A percentile compares a stretch with the other conserved stretches of the same genome.
These are phyloP conservation scores for Wickerhamiella azyma DNA, from an alignment of 805 yeast genomes.

Conservation along the genomic window DNA sequence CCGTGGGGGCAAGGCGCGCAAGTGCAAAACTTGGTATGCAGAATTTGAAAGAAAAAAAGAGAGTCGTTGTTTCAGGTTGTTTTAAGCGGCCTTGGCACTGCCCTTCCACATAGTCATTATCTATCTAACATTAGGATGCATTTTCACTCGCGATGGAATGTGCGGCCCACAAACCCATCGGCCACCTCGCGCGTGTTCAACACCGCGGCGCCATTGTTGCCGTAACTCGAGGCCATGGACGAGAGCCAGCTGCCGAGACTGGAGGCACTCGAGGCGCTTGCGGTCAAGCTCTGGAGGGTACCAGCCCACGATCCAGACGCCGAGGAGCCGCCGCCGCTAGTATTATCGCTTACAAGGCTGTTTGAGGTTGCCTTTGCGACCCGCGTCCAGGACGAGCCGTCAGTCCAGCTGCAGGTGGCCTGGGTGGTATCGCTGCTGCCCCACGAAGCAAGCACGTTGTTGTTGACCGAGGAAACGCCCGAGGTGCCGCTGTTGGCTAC, in stretches of 20 bases:
- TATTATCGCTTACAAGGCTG: neutral
- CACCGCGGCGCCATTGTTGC: neutral
- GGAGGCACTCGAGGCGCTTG: neutral
- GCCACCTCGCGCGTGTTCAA: neutral
- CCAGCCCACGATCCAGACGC: neutral
- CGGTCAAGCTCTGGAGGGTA: neutral
- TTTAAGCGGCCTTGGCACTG: no score
- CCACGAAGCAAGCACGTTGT: constrained; percentile 1
- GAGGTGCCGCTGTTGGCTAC: neutral
- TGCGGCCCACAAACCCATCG: neutral
- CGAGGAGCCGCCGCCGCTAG: neutral
- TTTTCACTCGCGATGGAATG: neutral
- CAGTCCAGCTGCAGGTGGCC: constrained; percentile 1
- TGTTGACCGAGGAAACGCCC: neutral
- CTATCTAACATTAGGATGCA: no score
- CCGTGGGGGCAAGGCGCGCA: no score
- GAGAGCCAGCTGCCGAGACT: neutral
- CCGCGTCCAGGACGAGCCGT: neutral
- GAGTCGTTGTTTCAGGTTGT: no score
- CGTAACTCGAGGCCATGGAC: neutral
- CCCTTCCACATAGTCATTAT: no score
- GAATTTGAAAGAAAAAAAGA: no score
- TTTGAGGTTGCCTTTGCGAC: neutral
- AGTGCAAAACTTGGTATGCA: no score
- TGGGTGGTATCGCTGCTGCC: neutral